Base-by-base conservation (phyloP, 768 basidiomycete species). In the Leccinellum luteum region DNA sequence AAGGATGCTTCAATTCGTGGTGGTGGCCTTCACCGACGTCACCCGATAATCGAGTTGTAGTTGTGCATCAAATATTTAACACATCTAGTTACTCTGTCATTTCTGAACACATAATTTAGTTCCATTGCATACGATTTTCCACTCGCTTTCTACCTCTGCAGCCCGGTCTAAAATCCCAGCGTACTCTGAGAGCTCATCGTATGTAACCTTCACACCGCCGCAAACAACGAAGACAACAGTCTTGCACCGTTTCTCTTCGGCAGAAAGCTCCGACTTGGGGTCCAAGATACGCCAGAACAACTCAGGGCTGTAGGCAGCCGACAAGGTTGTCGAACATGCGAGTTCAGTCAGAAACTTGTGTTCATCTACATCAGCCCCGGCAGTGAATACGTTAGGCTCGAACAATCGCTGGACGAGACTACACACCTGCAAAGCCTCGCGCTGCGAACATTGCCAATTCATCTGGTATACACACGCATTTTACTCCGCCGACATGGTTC, bases 281-380 rank as follows among this genome's bases (percentile, higher is more conserved):
- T 69, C 67, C 50, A 69, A 32, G 51, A 72, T 54, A 45, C 69
- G 77, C 57, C 81, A 70, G 65, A 92, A 84, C 27, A 91, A 71
- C 6, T 73, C 69, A 2, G 71, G 76, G 31, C 79, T 79, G 66
- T 90, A 92, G 2, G 83, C 89, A 2, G 87, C 81, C 2, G 81
- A 77, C 8, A 92, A 76, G 3, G 89, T 84, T 8, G 86, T 84
- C 6, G 88, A 78, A 60, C 89, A 90, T 2, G 90, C 86, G 23
- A 92, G 76, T 63, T 92, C 89, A 10, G 88, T 82, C 25, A 91
- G 75, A 55, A 85, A 74, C 69, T 89, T 89, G 66, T 92, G 89
- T 58, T 90, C 87, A 60, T 88, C 90, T 89, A 61, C 14, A 14
- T 27, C 7, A 44, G 17, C 17, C 41, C 4, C 7, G 10, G 44